Evolutionary conservation across 1,284 basidiomycete species (phyloP), one percentile per base, ranked within the genome.

Genomic region (Xanthoconium separans): DNA sequence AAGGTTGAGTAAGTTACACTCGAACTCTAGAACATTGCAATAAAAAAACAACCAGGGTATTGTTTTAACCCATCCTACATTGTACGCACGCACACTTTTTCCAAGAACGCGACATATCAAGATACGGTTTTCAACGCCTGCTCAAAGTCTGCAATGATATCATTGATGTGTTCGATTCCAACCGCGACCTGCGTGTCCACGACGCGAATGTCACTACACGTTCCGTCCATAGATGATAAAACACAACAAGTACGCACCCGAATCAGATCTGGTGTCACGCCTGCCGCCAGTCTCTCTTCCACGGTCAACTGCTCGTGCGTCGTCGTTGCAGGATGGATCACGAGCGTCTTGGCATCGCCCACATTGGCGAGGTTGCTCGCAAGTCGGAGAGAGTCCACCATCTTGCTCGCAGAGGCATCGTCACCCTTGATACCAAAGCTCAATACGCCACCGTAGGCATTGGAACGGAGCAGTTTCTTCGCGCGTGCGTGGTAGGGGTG

Each of bases 61-160:
- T n/a, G n/a, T n/a, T n/a, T n/a, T n/a, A 9, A 36, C 34, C 34
- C 20, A n/a, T 45, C 31, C 44, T 45, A 45, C 31, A 45, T 36
- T 36, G 34, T 36, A n/a, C 34, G 34, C 34, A 18, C 24, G 10
- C 27, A 40, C 20, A 18, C 5, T 15, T 31, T 5, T 29, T 34
- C 18, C 6, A 11, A 24, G 20, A 11, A 6, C 3, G 6, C 18
- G 39, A 27, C 15, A 43, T 6, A 12, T 58, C 54, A 67, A 50
- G 60, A 45, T 8, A 64, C 53, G 7, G 42, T 24, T 12, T 52
- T 47, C 45, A 71, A 44, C 4, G 66, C 66, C 53, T 70, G 70
- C 58, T 86, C 83, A 66, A 95, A 93, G 71, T 95, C 92, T 12
- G 89, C 89, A 61, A 93, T 87, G 67, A 93, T 93, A 66, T 93